phyloP scores from a whole-genome alignment of 257 asterid species.

The Agastache rugosa region DNA sequence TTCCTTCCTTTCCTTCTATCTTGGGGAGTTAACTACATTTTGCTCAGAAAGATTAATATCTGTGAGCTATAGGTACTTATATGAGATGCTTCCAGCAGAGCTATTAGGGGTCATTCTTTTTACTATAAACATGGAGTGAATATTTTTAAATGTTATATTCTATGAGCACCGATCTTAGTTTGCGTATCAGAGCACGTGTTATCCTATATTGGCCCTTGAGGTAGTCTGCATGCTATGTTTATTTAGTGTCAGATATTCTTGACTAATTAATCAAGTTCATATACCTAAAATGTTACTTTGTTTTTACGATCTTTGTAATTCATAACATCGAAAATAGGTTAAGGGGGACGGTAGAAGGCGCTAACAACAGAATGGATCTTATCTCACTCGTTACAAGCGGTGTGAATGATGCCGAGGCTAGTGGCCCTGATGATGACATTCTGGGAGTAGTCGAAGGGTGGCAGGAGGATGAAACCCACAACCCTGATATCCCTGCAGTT shows the following conservation, averaged over 20 bases:
- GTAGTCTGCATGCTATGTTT: background rate
- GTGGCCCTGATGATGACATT: constrained; percentile 67
- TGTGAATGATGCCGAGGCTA: constrained; percentile 71
- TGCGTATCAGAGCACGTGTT: background rate
- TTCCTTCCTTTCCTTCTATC: background rate
- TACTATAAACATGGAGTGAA: too few relatives aligned
- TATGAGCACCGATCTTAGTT: background rate
- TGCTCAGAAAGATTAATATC: background rate
- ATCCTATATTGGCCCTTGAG: background rate
- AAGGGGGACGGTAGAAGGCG: constrained; percentile 85
- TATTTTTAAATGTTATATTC: background rate
- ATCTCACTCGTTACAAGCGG: constrained; percentile 87
- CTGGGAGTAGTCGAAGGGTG: constrained; percentile 89
- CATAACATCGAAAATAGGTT: constrained; percentile 48
- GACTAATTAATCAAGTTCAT: background rate
- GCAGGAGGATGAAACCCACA: constrained; percentile 93
- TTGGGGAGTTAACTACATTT: background rate
- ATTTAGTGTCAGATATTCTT: background rate
- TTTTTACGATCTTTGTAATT: background rate
- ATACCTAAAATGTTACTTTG: background rate
- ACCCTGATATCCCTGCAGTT: constrained; percentile 89
- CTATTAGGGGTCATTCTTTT: too few relatives aligned
- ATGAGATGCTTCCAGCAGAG: too few relatives aligned
- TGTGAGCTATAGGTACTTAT: too few relatives aligned
- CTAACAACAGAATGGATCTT: constrained; percentile 91